Conservation (phyloP, 306 rosid species). For the Crotalaria pallida region DNA sequence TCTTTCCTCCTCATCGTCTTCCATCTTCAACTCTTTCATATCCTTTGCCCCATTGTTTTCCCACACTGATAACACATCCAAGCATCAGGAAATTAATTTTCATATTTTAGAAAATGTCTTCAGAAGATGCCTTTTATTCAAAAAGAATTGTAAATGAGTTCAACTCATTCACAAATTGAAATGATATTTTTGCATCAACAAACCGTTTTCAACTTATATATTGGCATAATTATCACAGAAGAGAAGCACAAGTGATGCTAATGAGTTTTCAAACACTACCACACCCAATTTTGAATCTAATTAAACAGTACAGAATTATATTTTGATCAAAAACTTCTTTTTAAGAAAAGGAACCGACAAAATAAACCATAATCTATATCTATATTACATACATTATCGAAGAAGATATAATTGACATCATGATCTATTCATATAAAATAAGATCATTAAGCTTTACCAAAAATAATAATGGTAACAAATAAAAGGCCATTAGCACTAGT, state of each 20-base stretch:
- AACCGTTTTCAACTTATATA: not conserved
- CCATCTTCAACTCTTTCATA: constrained; percentile 47
- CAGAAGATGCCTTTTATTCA: constrained; percentile 11
- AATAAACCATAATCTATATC: not conserved
- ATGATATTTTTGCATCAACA: not conserved
- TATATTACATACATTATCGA: not conserved
- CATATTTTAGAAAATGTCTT: constrained; percentile 17
- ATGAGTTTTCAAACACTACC: constrained; percentile 5
- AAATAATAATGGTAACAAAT: not conserved
- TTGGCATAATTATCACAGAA: constrained; percentile 16
- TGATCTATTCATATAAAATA: not conserved
- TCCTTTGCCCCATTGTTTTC: constrained; percentile 49
- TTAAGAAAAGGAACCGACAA: not conserved
- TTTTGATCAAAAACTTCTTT: not conserved
- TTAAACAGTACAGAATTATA: not conserved
- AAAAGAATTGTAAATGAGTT: not conserved
- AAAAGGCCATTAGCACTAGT: not conserved
- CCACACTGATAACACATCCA: constrained; percentile 27
- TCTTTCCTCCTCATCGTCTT: constrained; percentile 84
- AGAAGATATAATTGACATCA: not conserved
- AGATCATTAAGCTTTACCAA: not conserved
- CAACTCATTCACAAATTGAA: not conserved
- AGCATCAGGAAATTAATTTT: constrained; percentile 14
- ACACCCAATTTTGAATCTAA: constrained; percentile 7
- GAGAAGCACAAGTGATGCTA: constrained; percentile 1